A percentile compares a stretch with the other conserved stretches of the same genome.
Evolutionary conservation across 179 eudicot genomes (phyloP).

Genomic region (Drosera spatulata): DNA sequence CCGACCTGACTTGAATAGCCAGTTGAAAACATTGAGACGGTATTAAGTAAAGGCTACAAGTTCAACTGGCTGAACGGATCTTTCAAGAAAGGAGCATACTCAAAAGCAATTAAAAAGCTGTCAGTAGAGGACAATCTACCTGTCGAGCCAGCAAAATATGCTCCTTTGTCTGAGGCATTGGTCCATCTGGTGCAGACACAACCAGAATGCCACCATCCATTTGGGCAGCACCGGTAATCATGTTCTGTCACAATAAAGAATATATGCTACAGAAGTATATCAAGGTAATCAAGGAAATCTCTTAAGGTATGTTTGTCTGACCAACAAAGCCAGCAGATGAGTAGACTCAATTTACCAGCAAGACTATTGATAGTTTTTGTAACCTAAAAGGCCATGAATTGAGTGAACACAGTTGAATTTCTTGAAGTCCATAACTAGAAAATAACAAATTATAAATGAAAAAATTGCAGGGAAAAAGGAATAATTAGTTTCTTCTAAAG

Average conservation of each 20-base stretch:
- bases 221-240: conserved; percentile 99
- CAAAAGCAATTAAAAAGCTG: background rate
- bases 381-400: too few relatives aligned
- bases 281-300: too few relatives aligned
- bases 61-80: background rate
- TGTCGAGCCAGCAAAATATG: conserved; percentile 95
- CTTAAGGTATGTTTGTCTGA: too few relatives aligned
- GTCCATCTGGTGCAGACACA: conserved; percentile 99
- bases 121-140: conserved; percentile 21
- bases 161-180: conserved; percentile 98
- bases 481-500: too few relatives aligned
- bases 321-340: too few relatives aligned
- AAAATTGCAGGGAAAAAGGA: too few relatives aligned
- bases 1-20: conserved; percentile 48
- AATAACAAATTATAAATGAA: too few relatives aligned
- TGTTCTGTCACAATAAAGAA: conserved; percentile 43
- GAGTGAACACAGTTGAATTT: too few relatives aligned
- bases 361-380: too few relatives aligned
- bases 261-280: too few relatives aligned
- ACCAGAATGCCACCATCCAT: conserved; percentile 99
- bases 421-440: too few relatives aligned
- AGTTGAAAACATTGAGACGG: background rate
- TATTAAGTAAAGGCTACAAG: background rate
- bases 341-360: too few relatives aligned
- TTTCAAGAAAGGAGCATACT: background rate